Evolutionary conservation across 768 basidiomycete species (phyloP), one percentile per base, ranked within the genome.

Genomic region (Hygrophorus pudorinus): DNA sequence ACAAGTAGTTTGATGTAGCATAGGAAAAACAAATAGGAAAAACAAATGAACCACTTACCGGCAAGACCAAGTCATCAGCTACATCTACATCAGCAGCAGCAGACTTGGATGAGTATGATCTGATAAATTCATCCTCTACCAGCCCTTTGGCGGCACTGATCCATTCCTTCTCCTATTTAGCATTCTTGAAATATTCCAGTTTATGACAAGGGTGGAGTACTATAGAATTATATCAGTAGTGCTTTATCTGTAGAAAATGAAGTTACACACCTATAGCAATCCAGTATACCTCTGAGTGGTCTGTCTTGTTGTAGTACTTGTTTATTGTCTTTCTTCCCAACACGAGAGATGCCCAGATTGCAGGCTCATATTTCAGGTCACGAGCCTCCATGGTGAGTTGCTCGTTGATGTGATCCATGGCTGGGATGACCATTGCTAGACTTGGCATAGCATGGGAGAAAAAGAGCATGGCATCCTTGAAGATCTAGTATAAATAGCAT

Each of bases 131-230:
- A 2, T 55, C 47, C 0, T 32, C n/a, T 5, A 59, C 49, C 11
- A 64, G 47, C 3, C 49, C 45, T 24, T 51, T 29, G 1, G 64
- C 59, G 0, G 48, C 53, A 1, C 49, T 27, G 16, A 66, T 59
- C 64, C 64, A 68, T 3, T 44, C 41, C 0, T 44, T 14, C 4
- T 54, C 45, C 66, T 66, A 67, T 2, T 48, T 38, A 2, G 51
- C 48, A 1, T 47, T 47, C 16, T 53, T 48, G 47, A 68, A 65
- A 45, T 67, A 68, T 10, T 47, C 39, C 1, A 65, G 53, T 49
- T 67, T 67, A 53, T 64, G 54, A 0, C 45, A 45, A 2, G 63
- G 65, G 47, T 67, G 61, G 5, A 67, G 57, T 14, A 66, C 64
- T 68, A 28, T 8, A 5, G 31, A 17, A 65, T 59, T 0, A 43